A percentile compares a stretch with the other conserved stretches of the same genome.
Evolutionary conservation across 495 filamentous ascomycete genomes (phyloP).

Genomic region (Neurospora sp.): DNA sequence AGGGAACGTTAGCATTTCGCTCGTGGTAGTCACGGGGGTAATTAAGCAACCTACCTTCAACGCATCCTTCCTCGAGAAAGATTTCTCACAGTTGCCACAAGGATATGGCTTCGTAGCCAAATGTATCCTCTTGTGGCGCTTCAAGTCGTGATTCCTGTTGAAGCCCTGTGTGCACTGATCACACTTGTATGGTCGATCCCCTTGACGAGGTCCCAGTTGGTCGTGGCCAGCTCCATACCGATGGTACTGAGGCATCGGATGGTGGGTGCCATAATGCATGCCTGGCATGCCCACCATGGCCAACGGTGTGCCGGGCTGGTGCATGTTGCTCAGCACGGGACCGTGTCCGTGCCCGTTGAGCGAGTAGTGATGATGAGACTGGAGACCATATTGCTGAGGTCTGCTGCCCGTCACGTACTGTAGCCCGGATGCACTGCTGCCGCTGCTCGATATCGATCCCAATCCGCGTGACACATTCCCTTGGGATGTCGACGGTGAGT

Average conservation of each 20-base stretch:
- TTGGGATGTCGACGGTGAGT: conserved; percentile 6
- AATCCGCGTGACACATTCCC: conserved; percentile 19
- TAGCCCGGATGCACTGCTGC: not conserved
- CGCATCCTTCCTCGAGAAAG: conserved; percentile 93
- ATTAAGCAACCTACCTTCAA: conserved; percentile 59
- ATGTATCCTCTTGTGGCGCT: conserved; percentile 92
- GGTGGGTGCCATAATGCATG: conserved; percentile 37
- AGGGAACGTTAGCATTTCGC: conserved; percentile 2
- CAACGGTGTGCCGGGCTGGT: conserved; percentile 63
- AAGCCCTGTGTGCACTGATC: conserved; percentile 87
- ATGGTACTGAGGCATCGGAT: conserved; percentile 37
- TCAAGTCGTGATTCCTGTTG: conserved; percentile 94
- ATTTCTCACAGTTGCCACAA: conserved; percentile 87
- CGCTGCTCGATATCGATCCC: conserved; percentile 38
- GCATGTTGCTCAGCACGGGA: conserved; percentile 66
- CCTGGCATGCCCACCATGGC: conserved; percentile 57
- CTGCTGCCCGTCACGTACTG: not conserved
- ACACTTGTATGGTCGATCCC: conserved; percentile 88
- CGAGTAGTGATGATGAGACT: not conserved
- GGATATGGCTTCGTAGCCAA: conserved; percentile 93
- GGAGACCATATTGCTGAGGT: not conserved
- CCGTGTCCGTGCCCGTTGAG: conserved; percentile 34
- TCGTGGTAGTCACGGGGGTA: not conserved
- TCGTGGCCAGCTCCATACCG: conserved; percentile 12
- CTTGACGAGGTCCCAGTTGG: conserved; percentile 19